These are phyloP conservation scores for Acidiella bohemica DNA, from an alignment of 495 filamentous ascomycete genomes.

Conservation along the genomic window DNA sequence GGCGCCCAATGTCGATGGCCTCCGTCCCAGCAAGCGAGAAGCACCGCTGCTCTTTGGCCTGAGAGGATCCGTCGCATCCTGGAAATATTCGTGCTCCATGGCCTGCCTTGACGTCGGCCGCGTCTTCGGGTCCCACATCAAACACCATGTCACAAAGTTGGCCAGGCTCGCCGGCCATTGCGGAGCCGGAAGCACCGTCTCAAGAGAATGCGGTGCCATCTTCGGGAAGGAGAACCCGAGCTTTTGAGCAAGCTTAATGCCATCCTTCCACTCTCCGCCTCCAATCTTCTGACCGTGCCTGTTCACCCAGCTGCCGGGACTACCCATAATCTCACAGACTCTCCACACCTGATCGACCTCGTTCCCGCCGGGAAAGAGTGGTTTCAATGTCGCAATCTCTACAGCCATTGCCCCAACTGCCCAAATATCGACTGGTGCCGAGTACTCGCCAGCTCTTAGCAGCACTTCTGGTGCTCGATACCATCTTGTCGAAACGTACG, in stretches of 20 bases:
- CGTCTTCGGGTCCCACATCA: conserved; percentile 97
- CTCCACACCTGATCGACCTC: conserved; percentile 99
- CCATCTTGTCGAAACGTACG: conserved; percentile 97
- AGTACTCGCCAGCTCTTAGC: conserved; percentile 90
- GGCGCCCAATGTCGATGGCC: conserved; percentile 66
- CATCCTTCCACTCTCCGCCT: conserved; percentile 96
- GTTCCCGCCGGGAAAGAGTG: conserved; percentile 92
- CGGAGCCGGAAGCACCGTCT: conserved; percentile 75
- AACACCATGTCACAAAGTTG: conserved; percentile 93
- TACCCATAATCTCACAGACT: conserved; percentile 99
- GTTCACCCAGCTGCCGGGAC: conserved; percentile 94
- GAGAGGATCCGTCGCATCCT: conserved; percentile 86
- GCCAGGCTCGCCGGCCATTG: conserved; percentile 83
- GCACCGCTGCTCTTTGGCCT: conserved; percentile 74
- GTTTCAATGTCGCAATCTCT: conserved; percentile 93
- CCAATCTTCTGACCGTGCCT: conserved; percentile 76
- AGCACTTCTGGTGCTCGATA: conserved; percentile 96
- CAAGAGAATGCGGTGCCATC: conserved; percentile 98
- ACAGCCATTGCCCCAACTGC: conserved; percentile 99
- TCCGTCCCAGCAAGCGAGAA: conserved; percentile 68
- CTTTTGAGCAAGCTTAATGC: conserved; percentile 81
- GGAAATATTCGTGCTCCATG: conserved; percentile 85
- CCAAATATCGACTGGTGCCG: conserved; percentile 97
- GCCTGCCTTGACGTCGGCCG: conserved; percentile 92
- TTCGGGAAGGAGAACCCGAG: conserved; percentile 97